Conservation (phyloP, 306 rosid genomes). For the Glycine soja region DNA sequence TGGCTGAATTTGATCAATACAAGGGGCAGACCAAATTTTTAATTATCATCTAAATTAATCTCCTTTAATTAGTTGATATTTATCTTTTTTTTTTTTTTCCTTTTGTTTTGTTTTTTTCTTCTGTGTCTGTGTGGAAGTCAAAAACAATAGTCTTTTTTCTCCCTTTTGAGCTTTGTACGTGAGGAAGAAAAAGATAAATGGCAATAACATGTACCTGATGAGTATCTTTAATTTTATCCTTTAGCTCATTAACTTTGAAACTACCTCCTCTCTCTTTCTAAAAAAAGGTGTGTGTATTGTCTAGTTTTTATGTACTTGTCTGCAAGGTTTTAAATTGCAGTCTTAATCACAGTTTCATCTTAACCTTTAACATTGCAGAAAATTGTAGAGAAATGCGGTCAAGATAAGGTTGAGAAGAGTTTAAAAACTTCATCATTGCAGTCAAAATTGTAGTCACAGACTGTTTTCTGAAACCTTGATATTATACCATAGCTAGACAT, state of each 20-base stretch:
- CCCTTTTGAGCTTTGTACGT: constrained; percentile 39
- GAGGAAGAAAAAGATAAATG: constrained; percentile 54
- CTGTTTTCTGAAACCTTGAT: too few relatives aligned
- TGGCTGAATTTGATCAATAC: constrained; percentile 44
- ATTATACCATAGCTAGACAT: neutral
- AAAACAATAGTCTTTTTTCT: constrained; percentile 42
- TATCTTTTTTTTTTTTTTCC: neutral
- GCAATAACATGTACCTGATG: constrained; percentile 52
- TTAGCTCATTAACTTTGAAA: constrained; percentile 25
- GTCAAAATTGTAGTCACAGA: neutral
- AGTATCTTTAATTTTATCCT: constrained; percentile 45
- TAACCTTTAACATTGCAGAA: neutral
- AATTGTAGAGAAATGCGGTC: neutral
- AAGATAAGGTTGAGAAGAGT: neutral
- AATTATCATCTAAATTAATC: neutral
- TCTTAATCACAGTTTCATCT: too few relatives aligned
- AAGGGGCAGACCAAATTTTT: constrained; percentile 17
- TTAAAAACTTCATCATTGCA: neutral
- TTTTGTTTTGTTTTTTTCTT: neutral
- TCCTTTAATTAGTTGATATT: neutral
- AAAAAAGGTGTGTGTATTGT: neutral
- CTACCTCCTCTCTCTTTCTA: neutral
- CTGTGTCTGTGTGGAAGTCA: constrained; percentile 47
- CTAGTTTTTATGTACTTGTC: neutral
- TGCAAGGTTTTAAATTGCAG: neutral